A percentile compares a stretch with the other conserved stretches of the same genome.
These are phyloP conservation scores for Zygosaccharomyces sapae DNA, from an alignment of 1,139 yeast species.

Conservation along the genomic window DNA sequence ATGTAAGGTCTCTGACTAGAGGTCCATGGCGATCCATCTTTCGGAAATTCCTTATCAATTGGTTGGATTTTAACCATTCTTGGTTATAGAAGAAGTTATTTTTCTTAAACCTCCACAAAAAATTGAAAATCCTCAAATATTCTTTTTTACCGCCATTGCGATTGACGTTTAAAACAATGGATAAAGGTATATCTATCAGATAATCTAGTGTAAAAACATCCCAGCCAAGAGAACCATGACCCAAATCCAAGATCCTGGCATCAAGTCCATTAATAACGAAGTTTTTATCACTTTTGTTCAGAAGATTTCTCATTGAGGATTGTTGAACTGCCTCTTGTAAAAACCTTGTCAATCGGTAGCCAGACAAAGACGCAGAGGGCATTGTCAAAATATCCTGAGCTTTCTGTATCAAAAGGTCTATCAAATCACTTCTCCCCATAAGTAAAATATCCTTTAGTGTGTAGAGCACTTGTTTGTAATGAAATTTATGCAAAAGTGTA, in stretches of 20 bases:
- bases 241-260: slow-evolving; percentile 71
- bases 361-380: slow-evolving; percentile 59
- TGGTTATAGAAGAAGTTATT: slow-evolving; percentile 49
- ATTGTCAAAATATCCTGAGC: slow-evolving; percentile 54
- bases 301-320: slow-evolving; percentile 52
- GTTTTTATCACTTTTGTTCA: slow-evolving; percentile 34
- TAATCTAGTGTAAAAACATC: slow-evolving; percentile 89
- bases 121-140: slow-evolving; percentile 78
- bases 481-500: slow-evolving; percentile 48
- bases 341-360: slow-evolving; percentile 62
- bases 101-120: slow-evolving; percentile 74
- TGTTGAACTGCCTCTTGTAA: slow-evolving; percentile 62
- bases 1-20: slow-evolving; percentile 26
- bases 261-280: slow-evolving; percentile 58
- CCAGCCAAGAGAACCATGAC: slow-evolving; percentile 77
- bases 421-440: slow-evolving; percentile 74
- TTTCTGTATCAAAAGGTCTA: slow-evolving; percentile 56
- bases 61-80: slow-evolving; percentile 46
- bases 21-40: slow-evolving; percentile 24
- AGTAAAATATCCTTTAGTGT: slow-evolving; percentile 66
- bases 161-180: slow-evolving; percentile 42
- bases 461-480: slow-evolving; percentile 51
- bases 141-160: slow-evolving; percentile 46
- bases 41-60: slow-evolving; percentile 32
- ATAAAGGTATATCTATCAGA: slow-evolving; percentile 56